Evolutionary conservation across 2,329 filamentous ascomycete genomes (phyloP).

Genomic region (Aureobasidium vineae): DNA sequence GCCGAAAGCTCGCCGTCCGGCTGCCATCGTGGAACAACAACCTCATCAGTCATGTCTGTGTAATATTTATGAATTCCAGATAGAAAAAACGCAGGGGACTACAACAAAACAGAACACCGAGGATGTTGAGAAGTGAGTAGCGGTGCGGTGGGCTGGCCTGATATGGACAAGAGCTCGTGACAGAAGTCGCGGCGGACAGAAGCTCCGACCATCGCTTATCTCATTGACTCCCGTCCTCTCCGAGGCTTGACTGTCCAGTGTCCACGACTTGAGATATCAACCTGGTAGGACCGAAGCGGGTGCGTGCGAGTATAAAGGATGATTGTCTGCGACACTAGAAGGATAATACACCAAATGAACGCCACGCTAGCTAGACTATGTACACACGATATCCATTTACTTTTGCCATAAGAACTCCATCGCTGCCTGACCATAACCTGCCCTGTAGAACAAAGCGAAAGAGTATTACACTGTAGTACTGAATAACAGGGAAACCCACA

Average conservation of each 20-base stretch:
- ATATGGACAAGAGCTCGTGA: not conserved
- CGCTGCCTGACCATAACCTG: not conserved
- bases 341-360: not conserved
- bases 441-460: not conserved
- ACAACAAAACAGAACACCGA: conserved; percentile 7
- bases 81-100: not conserved
- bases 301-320: not conserved
- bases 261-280: not conserved
- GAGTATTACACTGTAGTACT: not conserved
- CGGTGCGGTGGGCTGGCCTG: conserved; percentile 20
- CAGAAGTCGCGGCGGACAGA: not conserved
- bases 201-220: conserved; percentile 5
- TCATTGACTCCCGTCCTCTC: not conserved
- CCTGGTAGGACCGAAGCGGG: not conserved
- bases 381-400: not conserved
- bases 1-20: conserved; percentile 77
- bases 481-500: not conserved
- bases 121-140: conserved; percentile 1
- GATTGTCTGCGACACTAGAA: not conserved
- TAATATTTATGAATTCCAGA: not conserved
- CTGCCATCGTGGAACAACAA: conserved; percentile 77
- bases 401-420: conserved; percentile 15
- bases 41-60: conserved; percentile 34
- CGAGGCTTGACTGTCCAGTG: not conserved
- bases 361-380: conserved; percentile 19